Base-by-base conservation (phyloP, 2,329 filamentous ascomycete species). In the Penicillium glabrum region DNA sequence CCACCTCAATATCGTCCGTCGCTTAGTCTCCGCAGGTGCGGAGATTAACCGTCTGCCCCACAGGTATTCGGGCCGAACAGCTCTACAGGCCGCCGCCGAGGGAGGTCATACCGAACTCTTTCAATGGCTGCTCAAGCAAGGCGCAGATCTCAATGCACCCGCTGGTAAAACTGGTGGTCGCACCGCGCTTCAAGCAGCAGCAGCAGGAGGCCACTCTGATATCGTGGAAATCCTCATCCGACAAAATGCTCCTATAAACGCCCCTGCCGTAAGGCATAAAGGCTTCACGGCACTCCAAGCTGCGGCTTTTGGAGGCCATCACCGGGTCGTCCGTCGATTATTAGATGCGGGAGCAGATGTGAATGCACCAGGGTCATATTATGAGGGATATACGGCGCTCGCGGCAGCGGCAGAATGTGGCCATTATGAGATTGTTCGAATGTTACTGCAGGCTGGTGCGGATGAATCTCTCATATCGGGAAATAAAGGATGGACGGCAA, bases 251-350 rank as follows among this genome's bases (percentile, higher is more conserved):
- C 23, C 61, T 48, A 46, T 65, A 44, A 63, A 68, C 52, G 44
- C 51, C 8, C 51, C 55, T 19, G 52, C 62, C 24, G 51, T 33
- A 39, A 19, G 33, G 10, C 26, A 48, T 19, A 46, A 53, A n/a
- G 61, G 67, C 24, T 39, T 54, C 14, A 66, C 67, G 19, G 67
- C 68, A 8, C 57, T 71, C 9, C 66, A 71, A 56, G 58, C 51
- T 13, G 67, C 67, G 14, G 62, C 63, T 13, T 60, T 55, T 1
- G 9, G 43, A 13, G 64, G 65, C n/a, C 51, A 65, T 47, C 41
- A 61, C 3, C 33, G 54, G 11, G 61, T 69, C 33, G 61, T 59
- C 2, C 27, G 55, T 41, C 51, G 60, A 16, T 60, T 72, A 11
- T 43, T 70, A 19, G 48, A 45, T 2, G 58, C 46, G 14, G 66